Conservation (phyloP, 139 green algal genomes). For the Tetradesmus obliquus region DNA sequence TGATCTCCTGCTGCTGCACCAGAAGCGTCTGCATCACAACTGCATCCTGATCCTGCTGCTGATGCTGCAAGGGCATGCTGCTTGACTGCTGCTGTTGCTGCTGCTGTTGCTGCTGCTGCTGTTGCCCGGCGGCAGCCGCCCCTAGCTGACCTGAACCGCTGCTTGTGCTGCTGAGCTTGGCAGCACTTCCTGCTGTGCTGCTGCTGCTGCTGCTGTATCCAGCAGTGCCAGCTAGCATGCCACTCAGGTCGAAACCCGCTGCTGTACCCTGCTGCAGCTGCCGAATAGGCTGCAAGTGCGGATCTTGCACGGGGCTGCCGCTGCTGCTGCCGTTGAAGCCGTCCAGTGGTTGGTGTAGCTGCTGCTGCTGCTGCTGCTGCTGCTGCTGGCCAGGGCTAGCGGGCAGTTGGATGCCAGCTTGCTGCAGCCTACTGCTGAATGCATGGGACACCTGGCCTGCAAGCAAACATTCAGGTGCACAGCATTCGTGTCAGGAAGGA, state of each 20-base stretch:
- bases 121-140: background rate
- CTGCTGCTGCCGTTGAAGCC: background rate
- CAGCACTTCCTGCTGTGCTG: background rate
- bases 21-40: constrained; percentile 45
- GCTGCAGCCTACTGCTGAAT: constrained; percentile 19
- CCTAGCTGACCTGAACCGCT: background rate
- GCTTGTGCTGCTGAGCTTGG: background rate
- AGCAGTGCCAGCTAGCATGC: background rate
- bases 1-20: constrained; percentile 38
- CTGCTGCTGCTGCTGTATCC: background rate
- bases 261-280: background rate
- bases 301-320: background rate
- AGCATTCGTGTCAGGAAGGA: too few relatives aligned
- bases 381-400: background rate
- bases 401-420: background rate
- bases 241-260: background rate
- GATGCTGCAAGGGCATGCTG: background rate
- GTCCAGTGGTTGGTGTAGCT: background rate
- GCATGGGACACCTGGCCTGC: background rate
- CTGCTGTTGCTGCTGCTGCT: background rate
- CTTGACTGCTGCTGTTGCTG: background rate
- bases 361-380: background rate
- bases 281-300: background rate
- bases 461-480: background rate
- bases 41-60: background rate